Evolutionary conservation across 495 filamentous ascomycete genomes (phyloP).

Genomic region (Aspergillus coremiiformis): DNA sequence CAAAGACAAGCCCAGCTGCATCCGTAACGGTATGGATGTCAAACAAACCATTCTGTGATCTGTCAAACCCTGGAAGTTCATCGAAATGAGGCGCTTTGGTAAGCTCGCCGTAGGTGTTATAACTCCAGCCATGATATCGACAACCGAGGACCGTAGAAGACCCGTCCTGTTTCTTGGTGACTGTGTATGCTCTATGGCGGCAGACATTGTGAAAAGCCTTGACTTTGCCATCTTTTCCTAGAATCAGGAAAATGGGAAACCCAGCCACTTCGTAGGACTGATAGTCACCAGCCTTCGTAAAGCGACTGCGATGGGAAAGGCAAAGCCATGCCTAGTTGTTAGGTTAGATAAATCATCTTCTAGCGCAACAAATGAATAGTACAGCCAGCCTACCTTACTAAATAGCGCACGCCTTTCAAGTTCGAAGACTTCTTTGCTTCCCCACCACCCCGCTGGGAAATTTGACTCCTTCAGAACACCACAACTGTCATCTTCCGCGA

Average conservation of each 20-base stretch:
- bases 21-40: conserved; percentile 31
- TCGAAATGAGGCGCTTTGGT: conserved; percentile 55
- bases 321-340: conserved; percentile 39
- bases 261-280: conserved; percentile 42
- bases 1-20: conserved; percentile 30
- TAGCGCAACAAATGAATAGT: too few relatives aligned
- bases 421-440: conserved; percentile 37
- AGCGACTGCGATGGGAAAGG: conserved; percentile 37
- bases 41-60: conserved; percentile 44
- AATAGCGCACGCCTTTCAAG: conserved; percentile 48
- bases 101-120: conserved; percentile 47
- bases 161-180: conserved; percentile 45
- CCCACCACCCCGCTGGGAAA: conserved; percentile 42
- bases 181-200: conserved; percentile 50
- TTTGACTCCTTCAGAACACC: conserved; percentile 31
- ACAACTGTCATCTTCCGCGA: background rate
- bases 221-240: conserved; percentile 41
- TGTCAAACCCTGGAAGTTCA: conserved; percentile 48
- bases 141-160: conserved; percentile 46
- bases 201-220: conserved; percentile 56
- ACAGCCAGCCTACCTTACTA: conserved; percentile 30
- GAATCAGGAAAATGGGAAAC: conserved; percentile 42
- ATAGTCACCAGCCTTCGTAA: conserved; percentile 44
- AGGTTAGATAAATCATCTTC: background rate
- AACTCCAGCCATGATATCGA: conserved; percentile 59